Evolutionary conservation across 495 filamentous ascomycete genomes (phyloP).

Genomic region (Daldinia decipiens): DNA sequence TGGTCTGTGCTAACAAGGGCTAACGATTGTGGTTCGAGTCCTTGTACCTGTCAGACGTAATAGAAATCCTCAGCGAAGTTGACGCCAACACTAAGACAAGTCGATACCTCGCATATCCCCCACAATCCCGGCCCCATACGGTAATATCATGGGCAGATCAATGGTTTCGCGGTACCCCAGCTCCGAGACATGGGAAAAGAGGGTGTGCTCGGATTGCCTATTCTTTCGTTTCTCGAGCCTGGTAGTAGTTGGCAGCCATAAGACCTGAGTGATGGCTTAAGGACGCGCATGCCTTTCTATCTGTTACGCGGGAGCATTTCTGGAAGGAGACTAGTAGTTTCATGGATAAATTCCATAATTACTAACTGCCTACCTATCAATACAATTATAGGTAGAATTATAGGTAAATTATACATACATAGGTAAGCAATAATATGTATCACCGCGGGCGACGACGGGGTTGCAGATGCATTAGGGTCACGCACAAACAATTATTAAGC

Average conservation of each 20-base stretch:
- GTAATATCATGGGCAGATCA: slow-evolving; percentile 34
- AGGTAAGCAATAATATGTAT: slow-evolving; percentile 17
- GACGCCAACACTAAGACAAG: slow-evolving; percentile 24
- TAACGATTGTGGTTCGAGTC: slow-evolving; percentile 22
- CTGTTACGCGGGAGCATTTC: slow-evolving; percentile 29
- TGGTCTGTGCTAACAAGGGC: slow-evolving; percentile 9
- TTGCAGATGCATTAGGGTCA: slow-evolving; percentile 30
- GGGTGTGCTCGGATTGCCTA: slow-evolving; percentile 42
- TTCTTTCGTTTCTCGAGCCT: slow-evolving; percentile 31
- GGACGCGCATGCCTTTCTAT: slow-evolving; percentile 25
- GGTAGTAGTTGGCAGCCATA: slow-evolving; percentile 7
- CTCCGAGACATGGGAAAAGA: slow-evolving; percentile 31
- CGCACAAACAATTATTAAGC: slow-evolving; percentile 30
- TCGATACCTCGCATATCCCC: slow-evolving; percentile 41
- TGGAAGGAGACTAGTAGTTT: slow-evolving; percentile 35
- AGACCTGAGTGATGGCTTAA: slow-evolving; percentile 18
- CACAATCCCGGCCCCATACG: slow-evolving; percentile 28
- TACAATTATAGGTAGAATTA: background rate
- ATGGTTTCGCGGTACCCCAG: slow-evolving; percentile 8
- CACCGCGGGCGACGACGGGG: background rate
- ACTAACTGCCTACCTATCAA: background rate
- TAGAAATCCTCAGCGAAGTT: slow-evolving; percentile 4
- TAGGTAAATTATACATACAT: no score
- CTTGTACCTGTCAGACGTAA: slow-evolving; percentile 38
- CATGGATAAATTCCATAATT: slow-evolving; percentile 41